Evolutionary conservation across 805 yeast species (phyloP), one percentile per base, ranked within the genome.

Genomic region (Lachancea quebecensis): DNA sequence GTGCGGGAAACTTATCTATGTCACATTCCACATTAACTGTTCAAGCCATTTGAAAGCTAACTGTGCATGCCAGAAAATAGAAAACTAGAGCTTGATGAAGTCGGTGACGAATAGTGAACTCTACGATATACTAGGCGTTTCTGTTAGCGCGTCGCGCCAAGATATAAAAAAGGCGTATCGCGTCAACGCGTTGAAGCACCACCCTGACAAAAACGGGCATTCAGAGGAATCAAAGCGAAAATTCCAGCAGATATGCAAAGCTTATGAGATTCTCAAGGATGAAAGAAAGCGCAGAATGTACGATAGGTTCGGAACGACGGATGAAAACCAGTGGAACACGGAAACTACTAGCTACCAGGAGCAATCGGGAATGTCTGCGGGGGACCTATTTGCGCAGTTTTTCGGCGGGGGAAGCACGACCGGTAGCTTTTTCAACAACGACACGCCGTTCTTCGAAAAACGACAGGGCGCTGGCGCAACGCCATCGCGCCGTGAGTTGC

Each of bases 131-230:
- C 69, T 85, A 54, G 84, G 81, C 41, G 73, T 77, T 2, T 48
- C 69, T 17, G 69, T 74, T 8, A 59, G 65, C 14, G 79, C 82
- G 4, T 56, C 69, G 4, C 73, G 67, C 18, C 53, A 56, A 12
- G 79, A 74, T 55, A 73, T 78, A 55, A 77, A 75, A 57, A 76
- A 74, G 56, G 80, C 79, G 2, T 78, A 76, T 61, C 68, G 80
- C 59, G 62, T 67, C 41, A 62, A 72, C 41, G 79, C 80, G 2
- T 56, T 76, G 40, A 68, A 68, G 54, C 76, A 71, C 56, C 90
- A 82, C 57, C 90, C 90, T 1, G 90, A 82, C 57, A 77, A 78
- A 53, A 77, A 77, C 16, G 68, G 69, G 46, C 75, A 70, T 50
- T 63, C 75, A 14, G 75, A 74, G 6, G 71, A 66, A 27, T 68